Evolutionary conservation across 108 stramenopile genomes (phyloP).

Genomic region (Nannochloropsis gaditana): DNA sequence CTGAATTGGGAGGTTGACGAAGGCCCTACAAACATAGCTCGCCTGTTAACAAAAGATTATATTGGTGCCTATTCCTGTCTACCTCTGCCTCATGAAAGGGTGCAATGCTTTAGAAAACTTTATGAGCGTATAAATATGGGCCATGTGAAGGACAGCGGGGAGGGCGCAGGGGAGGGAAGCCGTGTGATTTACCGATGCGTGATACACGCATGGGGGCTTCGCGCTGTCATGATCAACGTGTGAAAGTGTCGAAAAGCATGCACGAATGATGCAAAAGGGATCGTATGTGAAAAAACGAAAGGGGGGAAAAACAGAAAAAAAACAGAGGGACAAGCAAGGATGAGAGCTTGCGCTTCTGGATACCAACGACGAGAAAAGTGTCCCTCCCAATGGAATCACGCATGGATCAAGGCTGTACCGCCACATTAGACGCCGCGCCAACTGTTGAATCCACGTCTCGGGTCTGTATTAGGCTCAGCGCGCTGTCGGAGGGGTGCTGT

Average conservation of each 20-base stretch:
- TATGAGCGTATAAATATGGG: background rate
- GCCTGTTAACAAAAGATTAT: background rate
- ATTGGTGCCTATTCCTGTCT: background rate
- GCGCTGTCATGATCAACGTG: background rate
- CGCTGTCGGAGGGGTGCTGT: background rate
- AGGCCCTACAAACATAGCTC: background rate
- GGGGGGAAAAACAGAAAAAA: background rate
- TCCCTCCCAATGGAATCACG: background rate
- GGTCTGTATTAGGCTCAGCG: background rate
- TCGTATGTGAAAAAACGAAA: background rate
- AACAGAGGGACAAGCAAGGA: background rate
- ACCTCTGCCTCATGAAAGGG: background rate
- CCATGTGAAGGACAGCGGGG: background rate
- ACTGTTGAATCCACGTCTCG: background rate
- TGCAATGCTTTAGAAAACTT: background rate
- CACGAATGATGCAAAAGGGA: background rate
- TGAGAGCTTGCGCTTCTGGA: background rate
- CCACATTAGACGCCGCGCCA: background rate
- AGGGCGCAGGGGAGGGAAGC: background rate
- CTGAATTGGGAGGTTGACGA: background rate
- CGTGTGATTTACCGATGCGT: background rate
- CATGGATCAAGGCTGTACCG: background rate
- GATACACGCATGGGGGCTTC: background rate
- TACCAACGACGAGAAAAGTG: background rate
- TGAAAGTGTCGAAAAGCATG: background rate